phyloP scores from a whole-genome alignment of 768 basidiomycete genomes.

The Phaeolepiota aurea region DNA sequence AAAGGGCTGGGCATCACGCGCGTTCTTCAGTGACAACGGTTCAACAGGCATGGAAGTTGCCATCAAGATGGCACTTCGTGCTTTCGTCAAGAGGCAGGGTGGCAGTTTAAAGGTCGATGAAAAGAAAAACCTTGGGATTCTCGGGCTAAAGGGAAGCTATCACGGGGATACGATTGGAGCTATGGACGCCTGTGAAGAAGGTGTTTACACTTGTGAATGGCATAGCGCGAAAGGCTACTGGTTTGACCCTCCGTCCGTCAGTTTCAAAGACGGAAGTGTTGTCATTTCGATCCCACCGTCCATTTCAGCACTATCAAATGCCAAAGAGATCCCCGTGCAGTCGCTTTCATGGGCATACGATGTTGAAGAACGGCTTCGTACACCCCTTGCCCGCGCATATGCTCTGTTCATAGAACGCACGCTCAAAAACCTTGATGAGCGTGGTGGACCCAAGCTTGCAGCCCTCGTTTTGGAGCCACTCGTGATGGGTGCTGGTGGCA shows the following conservation, averaged over 20 bases:
- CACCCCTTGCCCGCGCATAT: conserved; percentile 60
- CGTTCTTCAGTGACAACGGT: conserved; percentile 91
- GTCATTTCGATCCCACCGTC: conserved; percentile 46
- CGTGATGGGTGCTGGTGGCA: conserved; percentile 92
- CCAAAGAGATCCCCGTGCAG: conserved; percentile 22
- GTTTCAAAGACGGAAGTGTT: conserved; percentile 52
- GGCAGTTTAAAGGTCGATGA: conserved; percentile 19
- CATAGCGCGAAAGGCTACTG: conserved; percentile 87
- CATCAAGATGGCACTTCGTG: conserved; percentile 90
- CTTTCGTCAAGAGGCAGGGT: conserved; percentile 37
- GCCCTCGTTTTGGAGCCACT: conserved; percentile 88
- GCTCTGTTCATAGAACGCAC: conserved; percentile 44
- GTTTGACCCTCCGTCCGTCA: conserved; percentile 84
- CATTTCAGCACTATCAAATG: conserved; percentile 23
- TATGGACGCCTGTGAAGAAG: conserved; percentile 92
- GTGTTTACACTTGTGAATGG: conserved; percentile 94
- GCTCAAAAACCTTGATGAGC: conserved; percentile 35
- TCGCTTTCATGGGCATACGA: conserved; percentile 64
- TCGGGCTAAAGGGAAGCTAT: conserved; percentile 89
- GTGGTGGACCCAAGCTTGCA: conserved; percentile 40
- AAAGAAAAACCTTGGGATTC: conserved; percentile 55
- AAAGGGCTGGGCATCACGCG: conserved; percentile 83
- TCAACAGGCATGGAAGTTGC: conserved; percentile 98
- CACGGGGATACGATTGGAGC: conserved; percentile 97
- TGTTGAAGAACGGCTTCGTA: conserved; percentile 47